phyloP scores from a whole-genome alignment of 2,329 filamentous ascomycete species.

The Stagonosporopsis chrysanthemi region DNA sequence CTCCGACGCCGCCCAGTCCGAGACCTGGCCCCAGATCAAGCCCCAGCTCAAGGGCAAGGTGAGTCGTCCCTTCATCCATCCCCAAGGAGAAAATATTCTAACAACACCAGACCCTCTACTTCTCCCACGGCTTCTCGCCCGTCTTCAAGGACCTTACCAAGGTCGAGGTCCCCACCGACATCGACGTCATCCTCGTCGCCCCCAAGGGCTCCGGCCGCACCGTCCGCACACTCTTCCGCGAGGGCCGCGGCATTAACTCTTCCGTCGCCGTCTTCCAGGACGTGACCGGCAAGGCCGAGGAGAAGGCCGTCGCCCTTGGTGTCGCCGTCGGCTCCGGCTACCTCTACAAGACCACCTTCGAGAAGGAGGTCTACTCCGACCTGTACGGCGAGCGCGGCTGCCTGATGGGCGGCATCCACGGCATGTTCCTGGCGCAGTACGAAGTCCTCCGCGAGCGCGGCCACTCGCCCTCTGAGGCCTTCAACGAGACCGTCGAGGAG shows the following conservation, averaged over 20 bases:
- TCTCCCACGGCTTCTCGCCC: slow-evolving; percentile 99
- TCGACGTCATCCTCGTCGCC: slow-evolving; percentile 99
- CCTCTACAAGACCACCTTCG: slow-evolving; percentile 99
- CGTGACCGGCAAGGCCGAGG: slow-evolving; percentile 95
- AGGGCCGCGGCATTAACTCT: slow-evolving; percentile 99
- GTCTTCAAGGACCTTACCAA: slow-evolving; percentile 99
- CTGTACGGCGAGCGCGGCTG: slow-evolving; percentile 99
- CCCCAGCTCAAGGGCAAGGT: slow-evolving; percentile 99
- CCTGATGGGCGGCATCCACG: slow-evolving; percentile 99
- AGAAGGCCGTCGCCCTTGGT: slow-evolving; percentile 96
- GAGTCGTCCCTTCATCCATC: slow-evolving; percentile 25
- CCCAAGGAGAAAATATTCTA: slow-evolving; percentile 1
- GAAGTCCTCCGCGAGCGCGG: slow-evolving; percentile 99
- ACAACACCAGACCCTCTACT: slow-evolving; percentile 85
- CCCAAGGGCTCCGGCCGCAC: slow-evolving; percentile 99
- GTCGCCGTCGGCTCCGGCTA: slow-evolving; percentile 97
- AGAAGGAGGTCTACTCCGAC: slow-evolving; percentile 99
- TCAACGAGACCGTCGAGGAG: slow-evolving; percentile 99
- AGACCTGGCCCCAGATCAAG: slow-evolving; percentile 99
- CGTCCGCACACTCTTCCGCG: slow-evolving; percentile 97
- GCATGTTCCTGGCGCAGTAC: slow-evolving; percentile 99
- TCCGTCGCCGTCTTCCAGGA: slow-evolving; percentile 99
- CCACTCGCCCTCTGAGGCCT: slow-evolving; percentile 96
- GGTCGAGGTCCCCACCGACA: slow-evolving; percentile 92
- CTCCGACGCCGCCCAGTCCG: slow-evolving; percentile 94